Evolutionary conservation across 306 rosid species (phyloP).

Genomic region (Prunus campanulata): DNA sequence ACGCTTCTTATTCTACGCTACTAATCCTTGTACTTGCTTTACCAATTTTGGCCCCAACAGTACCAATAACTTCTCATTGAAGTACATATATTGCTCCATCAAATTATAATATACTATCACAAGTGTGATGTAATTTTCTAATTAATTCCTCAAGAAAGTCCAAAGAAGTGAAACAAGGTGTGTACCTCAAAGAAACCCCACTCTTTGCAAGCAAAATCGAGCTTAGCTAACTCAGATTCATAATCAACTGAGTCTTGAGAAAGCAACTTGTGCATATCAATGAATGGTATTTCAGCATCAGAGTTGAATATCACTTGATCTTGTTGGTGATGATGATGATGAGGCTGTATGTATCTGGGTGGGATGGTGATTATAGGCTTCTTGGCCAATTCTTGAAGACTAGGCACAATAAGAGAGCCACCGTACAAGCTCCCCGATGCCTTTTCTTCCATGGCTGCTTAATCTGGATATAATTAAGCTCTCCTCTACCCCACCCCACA

Average conservation of each 20-base stretch:
- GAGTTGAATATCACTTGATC: neutral
- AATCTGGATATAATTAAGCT: too few relatives aligned
- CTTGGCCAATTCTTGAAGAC: conserved; percentile 23
- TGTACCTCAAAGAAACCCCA: conserved; percentile 34
- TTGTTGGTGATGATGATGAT: neutral
- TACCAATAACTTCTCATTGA: too few relatives aligned
- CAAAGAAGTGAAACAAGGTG: neutral
- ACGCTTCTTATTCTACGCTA: too few relatives aligned
- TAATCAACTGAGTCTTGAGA: neutral
- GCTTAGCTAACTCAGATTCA: conserved; percentile 10
- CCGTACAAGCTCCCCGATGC: conserved; percentile 5
- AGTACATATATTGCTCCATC: too few relatives aligned
- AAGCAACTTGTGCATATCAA: conserved; percentile 9
- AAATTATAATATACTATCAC: too few relatives aligned
- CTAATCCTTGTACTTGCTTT: too few relatives aligned
- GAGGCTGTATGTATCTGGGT: conserved; percentile 18
- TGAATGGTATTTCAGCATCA: conserved; percentile 16
- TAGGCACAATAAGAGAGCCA: conserved; percentile 21
- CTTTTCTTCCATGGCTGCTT: neutral
- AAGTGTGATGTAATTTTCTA: too few relatives aligned
- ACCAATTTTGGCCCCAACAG: too few relatives aligned
- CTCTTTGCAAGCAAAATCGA: conserved; percentile 32
- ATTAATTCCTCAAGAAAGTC: too few relatives aligned
- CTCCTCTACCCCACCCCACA: too few relatives aligned
- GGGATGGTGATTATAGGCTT: conserved; percentile 13